These are phyloP conservation scores for Vaccinium vitisidaea DNA, from an alignment of 148 eudicot genomes.

Conservation along the genomic window DNA sequence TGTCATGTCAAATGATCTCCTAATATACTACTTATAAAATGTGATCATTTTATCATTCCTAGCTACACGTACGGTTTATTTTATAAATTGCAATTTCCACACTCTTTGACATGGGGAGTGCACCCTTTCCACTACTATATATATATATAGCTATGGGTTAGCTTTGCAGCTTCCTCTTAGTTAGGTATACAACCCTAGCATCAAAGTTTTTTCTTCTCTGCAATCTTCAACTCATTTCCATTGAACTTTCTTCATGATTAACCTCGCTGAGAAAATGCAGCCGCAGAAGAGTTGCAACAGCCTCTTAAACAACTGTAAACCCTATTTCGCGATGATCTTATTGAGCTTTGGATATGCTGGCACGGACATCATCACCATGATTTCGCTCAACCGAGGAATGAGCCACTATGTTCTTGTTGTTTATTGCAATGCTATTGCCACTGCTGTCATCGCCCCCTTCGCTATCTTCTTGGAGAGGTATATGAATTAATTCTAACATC, in stretches of 20 bases:
- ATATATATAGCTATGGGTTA: neutral
- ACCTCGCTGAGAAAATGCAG: neutral
- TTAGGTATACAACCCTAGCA: neutral
- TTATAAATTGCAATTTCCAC: neutral
- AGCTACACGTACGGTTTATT: neutral
- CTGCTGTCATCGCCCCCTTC: slow-evolving; percentile 75
- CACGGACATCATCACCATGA: slow-evolving; percentile 79
- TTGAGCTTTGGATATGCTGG: slow-evolving; percentile 80
- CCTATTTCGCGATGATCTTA: slow-evolving; percentile 46
- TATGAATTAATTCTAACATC: neutral
- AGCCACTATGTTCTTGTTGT: slow-evolving; percentile 83
- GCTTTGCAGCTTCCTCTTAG: slow-evolving; percentile 1
- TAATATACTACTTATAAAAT: no score
- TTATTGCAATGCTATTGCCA: slow-evolving; percentile 81
- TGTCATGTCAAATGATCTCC: no score
- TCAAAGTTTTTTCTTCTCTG: neutral
- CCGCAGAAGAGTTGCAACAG: neutral
- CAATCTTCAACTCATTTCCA: neutral
- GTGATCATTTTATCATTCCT: neutral
- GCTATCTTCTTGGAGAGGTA: slow-evolving; percentile 81
- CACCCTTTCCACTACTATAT: neutral
- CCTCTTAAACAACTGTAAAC: neutral
- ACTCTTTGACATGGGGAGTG: neutral
- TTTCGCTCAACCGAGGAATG: slow-evolving; percentile 84
- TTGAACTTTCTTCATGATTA: neutral